Evolutionary conservation across 2,329 filamentous ascomycete genomes (phyloP).

Genomic region (Tolypocladium nubicola): DNA sequence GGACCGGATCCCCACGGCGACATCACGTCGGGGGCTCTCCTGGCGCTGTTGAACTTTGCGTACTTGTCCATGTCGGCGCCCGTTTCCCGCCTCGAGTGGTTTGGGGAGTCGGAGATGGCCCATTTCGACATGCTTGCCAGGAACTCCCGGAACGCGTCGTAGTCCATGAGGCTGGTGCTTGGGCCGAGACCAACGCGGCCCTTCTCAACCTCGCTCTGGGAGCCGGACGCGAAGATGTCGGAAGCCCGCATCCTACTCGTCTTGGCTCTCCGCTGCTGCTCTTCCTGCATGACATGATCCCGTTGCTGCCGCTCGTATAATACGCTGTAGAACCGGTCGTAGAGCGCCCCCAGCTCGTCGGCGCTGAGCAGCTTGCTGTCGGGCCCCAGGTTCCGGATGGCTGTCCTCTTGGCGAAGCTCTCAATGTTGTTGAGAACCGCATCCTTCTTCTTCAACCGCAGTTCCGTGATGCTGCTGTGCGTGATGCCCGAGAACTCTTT

Average conservation of each 20-base stretch:
- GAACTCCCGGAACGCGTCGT: constrained; percentile 91
- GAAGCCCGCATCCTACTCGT: constrained; percentile 35
- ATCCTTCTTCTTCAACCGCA: constrained; percentile 86
- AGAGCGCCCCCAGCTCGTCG: constrained; percentile 80
- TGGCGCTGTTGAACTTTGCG: constrained; percentile 50
- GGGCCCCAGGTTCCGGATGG: constrained; percentile 87
- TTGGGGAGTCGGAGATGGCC: constrained; percentile 81
- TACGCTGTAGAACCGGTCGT: constrained; percentile 88
- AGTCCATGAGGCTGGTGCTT: constrained; percentile 92
- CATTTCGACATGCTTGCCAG: constrained; percentile 82
- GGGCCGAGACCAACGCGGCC: constrained; percentile 81
- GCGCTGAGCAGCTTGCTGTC: constrained; percentile 85
- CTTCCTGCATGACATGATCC: constrained; percentile 65
- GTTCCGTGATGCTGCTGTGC: constrained; percentile 80
- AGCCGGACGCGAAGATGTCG: constrained; percentile 23
- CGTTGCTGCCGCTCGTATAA: constrained; percentile 87
- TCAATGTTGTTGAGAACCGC: constrained; percentile 92
- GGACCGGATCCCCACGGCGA: constrained; percentile 47
- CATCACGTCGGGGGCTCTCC: constrained; percentile 30
- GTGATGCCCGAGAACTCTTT: constrained; percentile 97
- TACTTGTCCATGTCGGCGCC: constrained; percentile 41
- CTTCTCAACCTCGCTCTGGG: constrained; percentile 55
- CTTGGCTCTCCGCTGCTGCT: constrained; percentile 56
- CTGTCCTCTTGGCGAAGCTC: constrained; percentile 92
- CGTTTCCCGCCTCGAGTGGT: constrained; percentile 38